phyloP scores from a whole-genome alignment of 352 stramenopile species.

The Pythium myriotylum region DNA sequence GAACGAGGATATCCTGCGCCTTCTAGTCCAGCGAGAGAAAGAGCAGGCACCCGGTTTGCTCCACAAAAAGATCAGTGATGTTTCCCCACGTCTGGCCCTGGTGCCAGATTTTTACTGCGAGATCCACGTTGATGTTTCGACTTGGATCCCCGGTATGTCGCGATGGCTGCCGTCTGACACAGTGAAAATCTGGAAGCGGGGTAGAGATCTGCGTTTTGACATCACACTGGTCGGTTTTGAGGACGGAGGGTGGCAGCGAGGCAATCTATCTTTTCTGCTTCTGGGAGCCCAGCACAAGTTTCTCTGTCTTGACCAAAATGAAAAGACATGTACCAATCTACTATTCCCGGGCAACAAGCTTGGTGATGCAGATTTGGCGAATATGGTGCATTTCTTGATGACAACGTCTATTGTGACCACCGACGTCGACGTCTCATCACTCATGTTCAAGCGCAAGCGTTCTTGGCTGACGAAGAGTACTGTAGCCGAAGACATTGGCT shows the following conservation, averaged over 20 bases:
- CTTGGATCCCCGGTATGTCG: conserved; percentile 72
- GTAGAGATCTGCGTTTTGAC: conserved; percentile 60
- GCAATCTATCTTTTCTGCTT: conserved; percentile 65
- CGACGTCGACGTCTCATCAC: conserved; percentile 41
- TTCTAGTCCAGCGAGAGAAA: conserved; percentile 65
- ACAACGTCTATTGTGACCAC: conserved; percentile 60
- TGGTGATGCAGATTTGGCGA: conserved; percentile 41
- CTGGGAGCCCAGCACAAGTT: conserved; percentile 45
- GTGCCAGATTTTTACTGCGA: conserved; percentile 71
- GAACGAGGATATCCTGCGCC: conserved; percentile 60
- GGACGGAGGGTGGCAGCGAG: conserved; percentile 61
- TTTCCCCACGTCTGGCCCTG: conserved; percentile 44
- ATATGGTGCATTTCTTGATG: conserved; percentile 66
- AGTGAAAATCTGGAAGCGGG: conserved; percentile 78
- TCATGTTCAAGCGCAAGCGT: conserved; percentile 49
- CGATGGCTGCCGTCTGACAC: conserved; percentile 72
- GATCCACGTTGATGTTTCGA: conserved; percentile 66
- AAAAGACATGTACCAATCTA: conserved; percentile 48
- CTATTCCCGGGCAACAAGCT: conserved; percentile 34
- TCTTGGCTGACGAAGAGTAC: conserved; percentile 49
- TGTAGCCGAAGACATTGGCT: conserved; percentile 47
- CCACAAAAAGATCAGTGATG: conserved; percentile 50
- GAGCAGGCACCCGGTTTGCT: conserved; percentile 54
- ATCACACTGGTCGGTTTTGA: conserved; percentile 70
- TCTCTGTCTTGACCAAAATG: conserved; percentile 60